Evolutionary conservation across 2,329 filamentous ascomycete genomes (phyloP).

Genomic region (Lecanosticta acicola): DNA sequence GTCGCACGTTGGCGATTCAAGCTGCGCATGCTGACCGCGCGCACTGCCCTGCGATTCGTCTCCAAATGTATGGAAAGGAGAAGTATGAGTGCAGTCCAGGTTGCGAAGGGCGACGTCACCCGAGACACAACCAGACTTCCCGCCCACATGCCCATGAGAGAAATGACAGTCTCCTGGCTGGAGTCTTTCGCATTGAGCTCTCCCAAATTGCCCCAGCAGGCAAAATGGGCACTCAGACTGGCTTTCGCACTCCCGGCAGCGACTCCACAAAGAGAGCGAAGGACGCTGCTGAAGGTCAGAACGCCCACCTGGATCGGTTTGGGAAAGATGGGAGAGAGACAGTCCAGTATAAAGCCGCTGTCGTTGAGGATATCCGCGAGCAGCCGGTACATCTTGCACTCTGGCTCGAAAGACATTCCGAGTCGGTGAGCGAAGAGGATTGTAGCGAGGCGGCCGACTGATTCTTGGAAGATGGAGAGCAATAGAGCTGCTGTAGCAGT

Average conservation of each 20-base stretch:
- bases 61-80: slow-evolving; percentile 71
- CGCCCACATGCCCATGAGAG: slow-evolving; percentile 76
- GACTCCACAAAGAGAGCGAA: slow-evolving; percentile 74
- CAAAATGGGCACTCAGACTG: slow-evolving; percentile 86
- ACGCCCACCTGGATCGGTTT: slow-evolving; percentile 52
- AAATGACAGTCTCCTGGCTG: slow-evolving; percentile 90
- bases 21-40: slow-evolving; percentile 73
- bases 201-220: slow-evolving; percentile 75
- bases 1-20: slow-evolving; percentile 83
- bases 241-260: slow-evolving; percentile 87
- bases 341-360: slow-evolving; percentile 76
- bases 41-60: slow-evolving; percentile 82
- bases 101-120: slow-evolving; percentile 64
- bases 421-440: slow-evolving; percentile 80
- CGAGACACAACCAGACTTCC: slow-evolving; percentile 76
- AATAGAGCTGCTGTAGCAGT: slow-evolving; percentile 76
- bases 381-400: slow-evolving; percentile 85
- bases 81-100: slow-evolving; percentile 65
- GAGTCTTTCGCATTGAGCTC: slow-evolving; percentile 94
- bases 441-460: slow-evolving; percentile 72
- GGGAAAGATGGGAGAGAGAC: slow-evolving; percentile 69
- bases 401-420: slow-evolving; percentile 76
- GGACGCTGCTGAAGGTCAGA: slow-evolving; percentile 55
- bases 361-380: slow-evolving; percentile 88
- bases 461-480: slow-evolving; percentile 76